These are phyloP conservation scores for Sphagnum contortum DNA, from an alignment of 225 moss, liverwort and hornwort genomes.

Conservation along the genomic window DNA sequence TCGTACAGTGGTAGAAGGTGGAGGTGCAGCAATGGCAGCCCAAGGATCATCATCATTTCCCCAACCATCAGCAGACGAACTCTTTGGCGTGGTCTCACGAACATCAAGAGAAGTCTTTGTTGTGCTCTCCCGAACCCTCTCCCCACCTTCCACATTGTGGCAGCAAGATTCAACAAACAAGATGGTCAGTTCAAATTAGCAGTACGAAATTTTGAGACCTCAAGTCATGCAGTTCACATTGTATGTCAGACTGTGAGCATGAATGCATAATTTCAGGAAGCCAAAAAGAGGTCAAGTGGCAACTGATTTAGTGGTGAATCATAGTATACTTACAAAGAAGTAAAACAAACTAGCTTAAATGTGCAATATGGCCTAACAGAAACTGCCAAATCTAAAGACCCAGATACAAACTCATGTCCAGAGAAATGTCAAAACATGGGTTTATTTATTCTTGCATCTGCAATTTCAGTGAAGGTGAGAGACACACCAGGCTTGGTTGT, in stretches of 20 bases:
- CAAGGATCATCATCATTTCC: slow-evolving; percentile 74
- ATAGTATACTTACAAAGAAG: not conserved
- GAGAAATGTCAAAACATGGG: too few species aligned
- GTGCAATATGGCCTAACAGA: not conserved
- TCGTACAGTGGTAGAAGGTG: slow-evolving; percentile 62
- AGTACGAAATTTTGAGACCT: too few species aligned
- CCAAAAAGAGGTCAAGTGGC: not conserved
- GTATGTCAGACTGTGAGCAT: too few species aligned
- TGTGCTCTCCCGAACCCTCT: slow-evolving; percentile 39
- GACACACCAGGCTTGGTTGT: slow-evolving; percentile 53
- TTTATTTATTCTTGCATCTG: too few species aligned
- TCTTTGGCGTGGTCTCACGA: too few species aligned
- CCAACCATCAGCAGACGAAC: slow-evolving; percentile 23
- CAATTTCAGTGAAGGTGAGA: not conserved
- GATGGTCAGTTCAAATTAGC: too few species aligned
- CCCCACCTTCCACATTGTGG: slow-evolving; percentile 34
- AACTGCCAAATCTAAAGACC: too few species aligned
- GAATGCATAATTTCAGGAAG: not conserved
- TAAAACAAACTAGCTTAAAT: not conserved
- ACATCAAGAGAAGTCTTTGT: slow-evolving; percentile 17
- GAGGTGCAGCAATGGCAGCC: slow-evolving; percentile 93
- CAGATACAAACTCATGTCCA: too few species aligned
- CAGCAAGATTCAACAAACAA: slow-evolving; percentile 3
- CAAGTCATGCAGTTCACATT: too few species aligned
- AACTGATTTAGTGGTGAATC: not conserved